These are phyloP conservation scores for Ceratobasidium theobromae DNA, from an alignment of 1,284 basidiomycete species.

Conservation along the genomic window DNA sequence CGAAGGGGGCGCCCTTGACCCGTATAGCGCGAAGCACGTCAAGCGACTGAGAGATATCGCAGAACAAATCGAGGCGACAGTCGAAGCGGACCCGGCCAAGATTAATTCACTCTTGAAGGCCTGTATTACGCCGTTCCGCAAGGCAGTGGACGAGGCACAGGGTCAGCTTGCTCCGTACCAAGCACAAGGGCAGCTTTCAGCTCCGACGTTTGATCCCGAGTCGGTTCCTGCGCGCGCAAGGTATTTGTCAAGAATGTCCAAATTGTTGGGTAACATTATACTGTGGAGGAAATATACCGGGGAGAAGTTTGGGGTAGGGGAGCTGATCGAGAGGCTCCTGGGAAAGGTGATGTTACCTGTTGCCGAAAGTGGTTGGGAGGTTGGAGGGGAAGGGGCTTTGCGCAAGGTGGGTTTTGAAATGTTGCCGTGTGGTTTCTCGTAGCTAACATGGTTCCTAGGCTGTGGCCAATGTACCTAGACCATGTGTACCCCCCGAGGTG, in stretches of 20 bases:
- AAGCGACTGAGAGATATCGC: conserved; percentile 68
- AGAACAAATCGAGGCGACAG: conserved; percentile 78
- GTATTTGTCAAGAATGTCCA: conserved; percentile 67
- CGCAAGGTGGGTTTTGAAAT: conserved; percentile 54
- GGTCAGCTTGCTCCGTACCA: conserved; percentile 50
- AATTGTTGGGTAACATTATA: conserved; percentile 71
- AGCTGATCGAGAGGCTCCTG: conserved; percentile 60
- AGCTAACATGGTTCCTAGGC: not conserved
- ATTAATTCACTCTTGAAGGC: conserved; percentile 67
- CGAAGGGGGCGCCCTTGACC: conserved; percentile 74
- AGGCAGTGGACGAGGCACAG: conserved; percentile 54
- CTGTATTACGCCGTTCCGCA: conserved; percentile 59
- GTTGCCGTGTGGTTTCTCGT: not conserved
- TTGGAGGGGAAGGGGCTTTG: conserved; percentile 74
- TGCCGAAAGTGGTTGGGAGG: conserved; percentile 81
- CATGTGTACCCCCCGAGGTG: conserved; percentile 27
- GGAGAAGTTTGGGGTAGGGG: conserved; percentile 59
- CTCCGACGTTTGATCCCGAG: conserved; percentile 71
- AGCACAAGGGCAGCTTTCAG: too few relatives aligned
- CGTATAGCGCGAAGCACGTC: conserved; percentile 72
- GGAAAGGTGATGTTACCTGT: conserved; percentile 65
- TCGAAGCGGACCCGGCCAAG: conserved; percentile 60
- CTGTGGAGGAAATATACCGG: conserved; percentile 75
- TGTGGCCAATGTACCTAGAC: conserved; percentile 12
- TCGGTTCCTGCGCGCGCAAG: conserved; percentile 70